These are phyloP conservation scores for Aureobasidium mangrovei DNA, from an alignment of 2,329 filamentous ascomycete genomes.

Conservation along the genomic window DNA sequence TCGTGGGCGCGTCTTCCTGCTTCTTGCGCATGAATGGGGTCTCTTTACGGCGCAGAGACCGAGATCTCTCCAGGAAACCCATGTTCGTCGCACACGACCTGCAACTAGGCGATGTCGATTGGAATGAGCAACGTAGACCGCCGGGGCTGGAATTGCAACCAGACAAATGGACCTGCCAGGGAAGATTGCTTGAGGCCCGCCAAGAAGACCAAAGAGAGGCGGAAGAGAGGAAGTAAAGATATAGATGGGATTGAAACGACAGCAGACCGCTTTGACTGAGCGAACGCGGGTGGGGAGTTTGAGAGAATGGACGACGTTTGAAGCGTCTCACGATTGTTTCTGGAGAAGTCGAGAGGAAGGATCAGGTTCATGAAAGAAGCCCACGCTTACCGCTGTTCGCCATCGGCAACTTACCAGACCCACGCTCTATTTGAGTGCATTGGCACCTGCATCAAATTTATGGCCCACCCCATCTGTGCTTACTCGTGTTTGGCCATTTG, in stretches of 20 bases:
- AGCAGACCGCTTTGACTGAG: background rate
- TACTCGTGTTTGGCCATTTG: slow-evolving; percentile 8
- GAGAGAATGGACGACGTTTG: slow-evolving; percentile 2
- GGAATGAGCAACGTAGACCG: background rate
- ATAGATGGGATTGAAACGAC: background rate
- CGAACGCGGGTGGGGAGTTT: background rate
- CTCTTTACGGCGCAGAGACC: slow-evolving; percentile 16
- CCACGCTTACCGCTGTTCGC: slow-evolving; percentile 12
- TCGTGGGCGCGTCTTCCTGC: slow-evolving; percentile 10
- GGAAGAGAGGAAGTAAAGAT: background rate
- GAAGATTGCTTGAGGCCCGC: background rate
- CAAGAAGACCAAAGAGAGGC: background rate
- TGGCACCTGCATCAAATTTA: slow-evolving; percentile 12
- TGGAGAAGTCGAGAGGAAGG: slow-evolving; percentile 1
- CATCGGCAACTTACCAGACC: slow-evolving; percentile 6
- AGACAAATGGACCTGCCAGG: background rate
- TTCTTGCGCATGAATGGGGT: slow-evolving; percentile 13
- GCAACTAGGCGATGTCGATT: background rate
- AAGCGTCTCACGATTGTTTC: slow-evolving; percentile 13
- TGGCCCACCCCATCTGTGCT: slow-evolving; percentile 12
- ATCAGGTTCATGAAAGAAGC: background rate
- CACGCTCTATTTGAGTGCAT: slow-evolving; percentile 10
- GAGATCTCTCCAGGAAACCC: slow-evolving; percentile 17
- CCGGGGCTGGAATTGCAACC: background rate
- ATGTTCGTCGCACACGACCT: slow-evolving; percentile 2